Base-by-base conservation (phyloP, 306 rosid genomes). In the Leucaena leucocephala region DNA sequence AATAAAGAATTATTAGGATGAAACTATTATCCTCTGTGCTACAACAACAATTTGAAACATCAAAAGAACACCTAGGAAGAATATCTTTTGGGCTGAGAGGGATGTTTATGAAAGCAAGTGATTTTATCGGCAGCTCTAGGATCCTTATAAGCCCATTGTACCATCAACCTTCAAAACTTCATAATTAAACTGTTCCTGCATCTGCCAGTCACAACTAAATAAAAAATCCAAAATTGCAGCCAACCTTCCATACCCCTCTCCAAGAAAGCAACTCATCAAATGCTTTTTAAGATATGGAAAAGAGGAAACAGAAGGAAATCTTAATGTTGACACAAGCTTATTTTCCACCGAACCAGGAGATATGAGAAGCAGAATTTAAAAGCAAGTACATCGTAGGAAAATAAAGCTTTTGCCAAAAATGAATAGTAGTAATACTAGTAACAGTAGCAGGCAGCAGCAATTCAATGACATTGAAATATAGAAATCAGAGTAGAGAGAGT, bases 401-500 rank as follows among this genome's bases (percentile, higher is more conserved):
- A 12, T 8, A 50, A 48, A 74, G 19, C 69, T 59, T 2, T 16
- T 6, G 5, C 22, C 72, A 39, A 68, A 19, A 44, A 68, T 10
- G 19, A 43, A 68, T 9, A 68, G 52, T 19, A 21, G n/a, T n/a
- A 35, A 17, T 45, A n/a, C 27, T 54, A 21, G 62, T 8, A 55
- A 8, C 8, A 21, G 33, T 1, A 39, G 33, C 17, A 6, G 7
- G 27, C 15, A 38, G 42, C 0, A 38, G 52, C 33, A 19, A 77
- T 11, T 17, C 17, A 12, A 59, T 59, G 66, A 0, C 66, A 49
- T 50, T 17, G 68, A 13, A 54, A 70, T 72, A 73, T 7, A 72
- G 59, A 17, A 54, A 70, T 55, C 13, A 76, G 42, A 63, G 10
- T 55, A 57, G 76, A 67, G 16, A 40, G 66, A 79, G 27, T 62